Base-by-base conservation (phyloP, 345 rosid genomes). In the Cochlearia excelsa region DNA sequence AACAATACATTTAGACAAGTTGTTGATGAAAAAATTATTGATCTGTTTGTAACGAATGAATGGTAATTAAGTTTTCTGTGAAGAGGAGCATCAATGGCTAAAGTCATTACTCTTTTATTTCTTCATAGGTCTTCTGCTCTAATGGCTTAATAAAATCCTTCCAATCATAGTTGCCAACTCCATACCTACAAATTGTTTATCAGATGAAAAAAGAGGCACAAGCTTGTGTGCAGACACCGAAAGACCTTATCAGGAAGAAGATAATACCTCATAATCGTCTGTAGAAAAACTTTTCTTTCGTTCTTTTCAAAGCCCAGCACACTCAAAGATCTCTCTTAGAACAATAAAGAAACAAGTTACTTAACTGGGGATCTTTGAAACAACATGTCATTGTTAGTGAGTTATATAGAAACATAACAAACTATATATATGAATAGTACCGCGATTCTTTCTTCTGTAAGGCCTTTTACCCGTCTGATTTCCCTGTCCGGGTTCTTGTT, bases 121-220 rank as follows among this genome's bases (percentile, higher is more conserved):
- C 92, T 26, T 84, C 88, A 55, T 31, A 70, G 35, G 86, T 75
- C 78, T 85, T 93, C 80, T 66, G 77, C 72, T 78, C 80, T 54
- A 89, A 70, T 56, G 79, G 88, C 46, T 74, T 6, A 23, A 65
- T 44, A 69, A 82, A 89, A 75, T 80, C 88, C 75, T 73, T 82
- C 90, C 92, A 93, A 59, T 90, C 95, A 52, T 43, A 79, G 1
- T 90, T 78, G 31, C 92, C 90, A 7, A 79, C 70, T 48, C 99
- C 99, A 61, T 79, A 87, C 79, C 99, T 90, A 79, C 54, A 79
- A 63, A 30, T 45, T 63, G 45, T 46, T 41, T 16, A 42, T 3
- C 28, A 38, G n/a, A 46, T 40, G 47, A 47, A 27, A n/a, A 23
- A 28, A 55, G 47, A 2, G 46, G 40, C 26, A 6, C 6, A 7